Base-by-base conservation (phyloP, 2,329 filamentous ascomycete species). In the Epichloe scottii region DNA sequence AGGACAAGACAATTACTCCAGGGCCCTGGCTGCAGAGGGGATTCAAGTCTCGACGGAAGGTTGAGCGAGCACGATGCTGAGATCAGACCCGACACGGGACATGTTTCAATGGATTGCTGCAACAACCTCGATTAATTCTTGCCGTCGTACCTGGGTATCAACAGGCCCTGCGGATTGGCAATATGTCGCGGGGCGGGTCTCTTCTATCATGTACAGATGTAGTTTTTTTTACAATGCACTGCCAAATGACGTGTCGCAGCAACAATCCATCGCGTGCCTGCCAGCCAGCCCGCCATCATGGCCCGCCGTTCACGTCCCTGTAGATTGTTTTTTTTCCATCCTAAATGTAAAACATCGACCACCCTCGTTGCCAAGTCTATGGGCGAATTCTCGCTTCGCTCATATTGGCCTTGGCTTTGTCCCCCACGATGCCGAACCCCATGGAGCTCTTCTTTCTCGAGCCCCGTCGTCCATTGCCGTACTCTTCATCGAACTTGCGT, bases 401-500 rank as follows among this genome's bases (percentile, higher is more conserved):
- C 2, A 68, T 64, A 53, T 71, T 72, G 2, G 59, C 57, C 21
- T 50, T 21, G 38, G 59, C 62, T 51, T 63, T 66, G 15, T 65
- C 71, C 0, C 65, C 60, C 4, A 70, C 61, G 2, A 76, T 69
- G 48, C 72, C 79, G 60, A 85, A 85, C 1, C 82, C 82, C 68
- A 85, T 78, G 6, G 64, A 67, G 5, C 38, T 15, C 53, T 69
- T 71, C 51, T 66, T 67, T 60, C 70, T 80, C 66, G 78, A 82
- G 63, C 78, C 80, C 62, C 79, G 78, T 61, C 81, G 84, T 37
- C 84, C 78, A 63, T 95, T 89, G 26, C 93, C 91, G 65, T 90
- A 98, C 65, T 91, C 86, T 69, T 95, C 88, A 63, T 98, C 93
- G 62, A 97, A 98, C 68, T 94, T 94, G 59, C 88, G 79, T 60